These are phyloP conservation scores for Truncatella angustata DNA, from an alignment of 2,329 filamentous ascomycete genomes.

Conservation along the genomic window DNA sequence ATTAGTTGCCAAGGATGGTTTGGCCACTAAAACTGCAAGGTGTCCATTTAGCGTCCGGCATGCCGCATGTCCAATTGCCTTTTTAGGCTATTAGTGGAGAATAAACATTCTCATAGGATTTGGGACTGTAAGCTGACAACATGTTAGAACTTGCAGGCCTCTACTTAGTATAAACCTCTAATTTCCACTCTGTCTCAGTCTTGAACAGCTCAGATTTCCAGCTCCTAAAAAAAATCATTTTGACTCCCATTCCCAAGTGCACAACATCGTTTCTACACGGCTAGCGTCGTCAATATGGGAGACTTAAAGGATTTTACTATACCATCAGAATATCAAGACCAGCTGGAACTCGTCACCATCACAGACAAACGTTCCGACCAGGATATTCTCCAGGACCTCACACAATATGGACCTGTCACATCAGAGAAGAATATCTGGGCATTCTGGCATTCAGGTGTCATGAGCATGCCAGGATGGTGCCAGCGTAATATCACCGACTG, in stretches of 20 bases:
- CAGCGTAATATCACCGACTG: constrained; percentile 36
- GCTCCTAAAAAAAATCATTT: background rate
- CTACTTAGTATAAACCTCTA: too few species aligned
- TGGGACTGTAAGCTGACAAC: background rate
- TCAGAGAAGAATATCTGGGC: constrained; percentile 43
- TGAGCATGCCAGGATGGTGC: constrained; percentile 30
- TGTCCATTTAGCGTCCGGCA: too few species aligned
- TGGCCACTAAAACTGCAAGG: too few species aligned
- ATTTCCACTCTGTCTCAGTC: too few species aligned
- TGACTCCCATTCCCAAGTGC: background rate
- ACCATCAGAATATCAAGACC: constrained; percentile 15
- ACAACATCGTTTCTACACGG: too few species aligned
- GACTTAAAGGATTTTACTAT: constrained; percentile 6
- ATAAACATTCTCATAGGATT: background rate
- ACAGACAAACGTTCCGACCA: constrained; percentile 15
- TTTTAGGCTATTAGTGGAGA: constrained; percentile 1
- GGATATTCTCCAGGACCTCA: constrained; percentile 17
- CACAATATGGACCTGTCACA: constrained; percentile 21
- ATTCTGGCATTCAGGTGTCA: constrained; percentile 38
- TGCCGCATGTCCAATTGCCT: too few species aligned
- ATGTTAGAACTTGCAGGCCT: too few species aligned
- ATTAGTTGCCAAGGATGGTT: too few species aligned
- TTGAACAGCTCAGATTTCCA: too few species aligned
- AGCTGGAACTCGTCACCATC: constrained; percentile 14
- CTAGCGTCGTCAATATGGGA: too few species aligned